A percentile compares a stretch with the other conserved stretches of the same genome.
phyloP scores from a whole-genome alignment of 148 eudicot genomes.

The Nepenthes mirabilis region DNA sequence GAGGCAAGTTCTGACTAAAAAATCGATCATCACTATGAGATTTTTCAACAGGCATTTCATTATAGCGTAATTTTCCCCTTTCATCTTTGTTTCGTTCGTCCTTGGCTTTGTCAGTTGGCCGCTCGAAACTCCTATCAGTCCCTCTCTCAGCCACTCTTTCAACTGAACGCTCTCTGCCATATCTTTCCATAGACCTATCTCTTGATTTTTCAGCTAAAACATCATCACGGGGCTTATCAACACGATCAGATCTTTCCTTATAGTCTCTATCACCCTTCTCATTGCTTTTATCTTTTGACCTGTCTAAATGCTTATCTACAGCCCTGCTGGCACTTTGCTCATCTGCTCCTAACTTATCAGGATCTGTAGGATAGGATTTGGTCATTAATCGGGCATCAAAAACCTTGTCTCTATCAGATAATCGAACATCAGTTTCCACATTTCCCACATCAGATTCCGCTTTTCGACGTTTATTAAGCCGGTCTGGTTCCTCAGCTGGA shows the following conservation, averaged over 20 bases:
- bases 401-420: slow-evolving; percentile 50
- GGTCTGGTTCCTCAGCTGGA: slow-evolving; percentile 74
- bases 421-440: slow-evolving; percentile 44
- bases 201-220: slow-evolving; percentile 45
- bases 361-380: slow-evolving; percentile 33
- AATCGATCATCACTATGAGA: slow-evolving; percentile 64
- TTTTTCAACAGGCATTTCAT: slow-evolving; percentile 51
- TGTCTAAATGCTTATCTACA: slow-evolving; percentile 46
- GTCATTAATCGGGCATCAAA: slow-evolving; percentile 30
- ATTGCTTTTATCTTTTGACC: slow-evolving; percentile 54
- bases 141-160: slow-evolving; percentile 64
- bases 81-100: slow-evolving; percentile 88
- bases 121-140: slow-evolving; percentile 52
- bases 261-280: slow-evolving; percentile 77
- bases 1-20: slow-evolving; percentile 80
- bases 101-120: slow-evolving; percentile 41
- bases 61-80: slow-evolving; percentile 52
- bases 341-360: slow-evolving; percentile 45
- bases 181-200: slow-evolving; percentile 76
- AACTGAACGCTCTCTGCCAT: slow-evolving; percentile 78
- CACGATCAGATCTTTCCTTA: slow-evolving; percentile 59
- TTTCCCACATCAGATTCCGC: slow-evolving; percentile 61
- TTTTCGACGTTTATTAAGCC: slow-evolving; percentile 69
- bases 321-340: slow-evolving; percentile 31
- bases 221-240: slow-evolving; percentile 73